Evolutionary conservation across 139 green algal species (phyloP).

Genomic region (Volvox reticuliferus): DNA sequence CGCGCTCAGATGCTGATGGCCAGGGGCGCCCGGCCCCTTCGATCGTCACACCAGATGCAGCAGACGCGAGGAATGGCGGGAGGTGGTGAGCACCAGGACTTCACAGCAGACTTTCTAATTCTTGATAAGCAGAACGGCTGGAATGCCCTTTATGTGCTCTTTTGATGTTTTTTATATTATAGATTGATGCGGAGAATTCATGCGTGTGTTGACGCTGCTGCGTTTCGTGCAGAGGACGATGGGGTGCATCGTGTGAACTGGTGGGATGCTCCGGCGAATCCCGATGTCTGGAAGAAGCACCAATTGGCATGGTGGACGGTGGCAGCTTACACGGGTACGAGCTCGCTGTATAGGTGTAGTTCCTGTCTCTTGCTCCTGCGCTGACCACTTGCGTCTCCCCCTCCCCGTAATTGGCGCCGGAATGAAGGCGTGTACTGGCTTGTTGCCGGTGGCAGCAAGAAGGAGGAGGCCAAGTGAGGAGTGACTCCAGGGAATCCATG

Average conservation of each 20-base stretch:
- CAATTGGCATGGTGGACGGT: conserved; percentile 66
- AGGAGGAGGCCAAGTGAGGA: conserved; percentile 43
- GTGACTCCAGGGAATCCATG: neutral
- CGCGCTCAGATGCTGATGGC: neutral
- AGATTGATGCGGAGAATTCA: neutral
- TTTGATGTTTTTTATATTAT: too few species aligned
- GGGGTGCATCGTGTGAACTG: conserved; percentile 52
- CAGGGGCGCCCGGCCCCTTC: conserved; percentile 3
- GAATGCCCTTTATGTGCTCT: too few species aligned
- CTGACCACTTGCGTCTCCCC: neutral
- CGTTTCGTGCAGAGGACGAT: conserved; percentile 20
- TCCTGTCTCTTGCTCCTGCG: neutral
- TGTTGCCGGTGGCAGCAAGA: conserved; percentile 52
- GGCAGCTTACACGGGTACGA: conserved; percentile 40
- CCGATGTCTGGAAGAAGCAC: conserved; percentile 70
- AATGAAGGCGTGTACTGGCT: conserved; percentile 49
- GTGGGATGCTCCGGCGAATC: conserved; percentile 73
- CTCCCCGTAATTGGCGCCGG: neutral
- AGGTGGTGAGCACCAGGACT: conserved; percentile 18
- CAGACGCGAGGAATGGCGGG: conserved; percentile 39
- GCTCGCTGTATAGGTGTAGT: neutral
- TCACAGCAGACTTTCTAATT: too few species aligned
- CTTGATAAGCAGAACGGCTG: too few species aligned
- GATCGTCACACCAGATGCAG: conserved; percentile 41
- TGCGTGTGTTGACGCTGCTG: too few species aligned